Evolutionary conservation across 176 grass and related monocot species (phyloP).

Genomic region (Carex myosuroides): DNA sequence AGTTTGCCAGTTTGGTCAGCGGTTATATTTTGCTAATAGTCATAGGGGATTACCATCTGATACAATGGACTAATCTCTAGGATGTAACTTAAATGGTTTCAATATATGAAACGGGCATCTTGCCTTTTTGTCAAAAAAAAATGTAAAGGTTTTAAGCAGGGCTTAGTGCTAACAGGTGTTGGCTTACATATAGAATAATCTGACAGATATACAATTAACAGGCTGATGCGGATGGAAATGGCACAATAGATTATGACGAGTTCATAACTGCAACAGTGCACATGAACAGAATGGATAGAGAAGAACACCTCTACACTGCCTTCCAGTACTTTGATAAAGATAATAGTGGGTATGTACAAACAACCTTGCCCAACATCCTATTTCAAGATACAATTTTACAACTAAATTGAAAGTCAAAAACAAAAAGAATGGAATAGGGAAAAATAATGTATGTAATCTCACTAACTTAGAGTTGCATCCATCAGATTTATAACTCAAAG

Average conservation of each 20-base stretch:
- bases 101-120: too few relatives aligned
- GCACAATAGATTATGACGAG: conserved; percentile 64
- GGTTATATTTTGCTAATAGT: too few relatives aligned
- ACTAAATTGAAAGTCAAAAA: neutral
- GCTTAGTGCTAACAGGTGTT: neutral
- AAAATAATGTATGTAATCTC: neutral
- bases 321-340: conserved; percentile 81
- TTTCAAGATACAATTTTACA: neutral
- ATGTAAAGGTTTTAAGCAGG: neutral
- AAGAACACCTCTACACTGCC: conserved; percentile 71
- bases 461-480: too few relatives aligned
- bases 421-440: neutral
- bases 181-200: conserved; percentile 22
- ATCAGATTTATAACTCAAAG: neutral
- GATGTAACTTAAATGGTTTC: too few relatives aligned
- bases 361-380: neutral
- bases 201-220: conserved; percentile 29
- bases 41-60: too few relatives aligned
- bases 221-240: conserved; percentile 78
- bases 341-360: conserved; percentile 50
- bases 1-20: too few relatives aligned
- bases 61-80: too few relatives aligned
- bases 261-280: conserved; percentile 73
- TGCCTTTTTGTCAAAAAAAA: too few relatives aligned
- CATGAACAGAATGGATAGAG: conserved; percentile 69